These are phyloP conservation scores for Colletotrichum horii DNA, from an alignment of 2,329 filamentous ascomycete species.

Conservation along the genomic window DNA sequence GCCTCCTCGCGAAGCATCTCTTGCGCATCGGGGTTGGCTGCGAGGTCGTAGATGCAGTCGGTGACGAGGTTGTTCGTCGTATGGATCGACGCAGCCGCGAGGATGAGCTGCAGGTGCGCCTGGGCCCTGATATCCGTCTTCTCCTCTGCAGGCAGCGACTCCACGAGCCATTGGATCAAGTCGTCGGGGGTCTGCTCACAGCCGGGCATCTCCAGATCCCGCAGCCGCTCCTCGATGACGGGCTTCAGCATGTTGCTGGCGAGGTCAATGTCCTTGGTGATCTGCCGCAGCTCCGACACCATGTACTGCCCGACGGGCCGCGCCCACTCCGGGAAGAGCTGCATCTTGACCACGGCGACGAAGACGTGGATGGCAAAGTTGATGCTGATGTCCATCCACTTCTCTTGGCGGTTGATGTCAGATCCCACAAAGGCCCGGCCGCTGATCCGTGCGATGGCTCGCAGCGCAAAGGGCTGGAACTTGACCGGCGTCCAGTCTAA, in stretches of 20 bases:
- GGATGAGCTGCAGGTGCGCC: constrained; percentile 48
- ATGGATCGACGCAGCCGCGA: constrained; percentile 50
- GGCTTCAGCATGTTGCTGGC: constrained; percentile 50
- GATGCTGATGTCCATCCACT: constrained; percentile 59
- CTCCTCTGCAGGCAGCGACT: constrained; percentile 42
- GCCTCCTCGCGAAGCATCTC: constrained; percentile 55
- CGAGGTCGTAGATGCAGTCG: constrained; percentile 56
- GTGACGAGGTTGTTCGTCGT: constrained; percentile 49
- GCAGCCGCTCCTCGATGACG: constrained; percentile 50
- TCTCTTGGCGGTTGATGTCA: constrained; percentile 53
- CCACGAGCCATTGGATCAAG: constrained; percentile 50
- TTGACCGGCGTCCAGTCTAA: constrained; percentile 60
- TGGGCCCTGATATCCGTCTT: constrained; percentile 42
- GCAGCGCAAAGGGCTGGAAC: constrained; percentile 56
- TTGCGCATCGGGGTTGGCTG: constrained; percentile 51
- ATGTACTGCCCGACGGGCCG: constrained; percentile 51
- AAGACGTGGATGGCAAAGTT: constrained; percentile 57
- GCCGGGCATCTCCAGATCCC: constrained; percentile 40
- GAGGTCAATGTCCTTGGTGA: constrained; percentile 45
- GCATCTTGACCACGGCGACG: constrained; percentile 52
- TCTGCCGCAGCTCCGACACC: constrained; percentile 51
- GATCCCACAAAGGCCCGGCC: constrained; percentile 59
- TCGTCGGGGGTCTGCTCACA: constrained; percentile 44
- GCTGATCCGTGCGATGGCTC: constrained; percentile 57
- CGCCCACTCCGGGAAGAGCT: constrained; percentile 56